A percentile compares a stretch with the other conserved stretches of the same genome.
These are phyloP conservation scores for Gynochthodes officinalis DNA, from an alignment of 257 asterid species.

Conservation along the genomic window DNA sequence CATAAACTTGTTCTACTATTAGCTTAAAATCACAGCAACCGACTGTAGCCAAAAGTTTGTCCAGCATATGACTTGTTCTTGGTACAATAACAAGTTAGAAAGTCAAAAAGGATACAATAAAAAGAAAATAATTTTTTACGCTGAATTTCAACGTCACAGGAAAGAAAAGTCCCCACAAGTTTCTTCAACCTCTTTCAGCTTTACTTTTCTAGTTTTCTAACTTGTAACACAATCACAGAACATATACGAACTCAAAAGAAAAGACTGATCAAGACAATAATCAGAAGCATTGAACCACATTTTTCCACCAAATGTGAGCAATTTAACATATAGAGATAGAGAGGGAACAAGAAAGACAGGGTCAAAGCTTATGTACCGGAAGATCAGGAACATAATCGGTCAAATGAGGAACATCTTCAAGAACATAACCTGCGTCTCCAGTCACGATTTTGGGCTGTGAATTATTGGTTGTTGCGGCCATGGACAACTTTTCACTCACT, in stretches of 20 bases:
- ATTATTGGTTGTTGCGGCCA: conserved; percentile 3
- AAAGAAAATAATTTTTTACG: neutral
- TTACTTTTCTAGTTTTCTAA: neutral
- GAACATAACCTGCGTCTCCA: conserved; percentile 58
- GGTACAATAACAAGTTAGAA: neutral
- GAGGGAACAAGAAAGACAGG: neutral
- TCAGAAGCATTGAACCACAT: neutral
- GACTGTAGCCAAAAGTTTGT: neutral
- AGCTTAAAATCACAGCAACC: conserved; percentile 18
- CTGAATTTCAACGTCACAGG: neutral
- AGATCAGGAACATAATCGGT: conserved; percentile 59
- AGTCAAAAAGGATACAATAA: neutral
- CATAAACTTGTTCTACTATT: neutral
- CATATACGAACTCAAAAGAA: neutral
- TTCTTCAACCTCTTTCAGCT: neutral
- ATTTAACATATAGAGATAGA: neutral
- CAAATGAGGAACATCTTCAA: conserved; percentile 80
- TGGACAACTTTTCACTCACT: conserved; percentile 4
- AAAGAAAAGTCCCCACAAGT: neutral
- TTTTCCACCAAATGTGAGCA: neutral
- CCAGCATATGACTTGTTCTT: too few relatives aligned
- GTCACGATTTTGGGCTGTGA: conserved; percentile 37
- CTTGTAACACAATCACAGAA: neutral
- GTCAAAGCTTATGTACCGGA: conserved; percentile 33
- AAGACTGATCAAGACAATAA: neutral